phyloP scores from a whole-genome alignment of 805 yeast species.

The Pichia heedii region DNA sequence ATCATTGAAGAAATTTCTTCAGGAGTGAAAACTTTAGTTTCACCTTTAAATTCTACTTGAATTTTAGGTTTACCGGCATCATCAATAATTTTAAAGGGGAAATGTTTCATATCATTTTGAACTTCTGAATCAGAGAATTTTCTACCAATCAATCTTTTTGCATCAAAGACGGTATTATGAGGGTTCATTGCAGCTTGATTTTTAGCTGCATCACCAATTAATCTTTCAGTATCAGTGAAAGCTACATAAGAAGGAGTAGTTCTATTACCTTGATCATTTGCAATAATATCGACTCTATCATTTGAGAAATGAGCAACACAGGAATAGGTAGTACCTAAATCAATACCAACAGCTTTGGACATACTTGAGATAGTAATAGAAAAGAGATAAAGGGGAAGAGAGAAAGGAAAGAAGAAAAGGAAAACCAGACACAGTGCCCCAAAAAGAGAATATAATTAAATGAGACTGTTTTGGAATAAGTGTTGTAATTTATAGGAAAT shows the following conservation, averaged over 20 bases:
- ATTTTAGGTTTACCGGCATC: conserved; percentile 82
- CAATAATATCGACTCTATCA: conserved; percentile 90
- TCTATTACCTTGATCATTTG: conserved; percentile 98
- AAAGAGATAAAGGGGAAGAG: background rate
- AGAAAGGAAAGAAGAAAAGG: background rate
- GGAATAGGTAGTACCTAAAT: conserved; percentile 85
- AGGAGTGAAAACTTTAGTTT: conserved; percentile 82
- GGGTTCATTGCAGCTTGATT: conserved; percentile 96
- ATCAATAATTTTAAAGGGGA: conserved; percentile 82
- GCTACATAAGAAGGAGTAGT: conserved; percentile 96
- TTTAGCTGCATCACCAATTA: conserved; percentile 95
- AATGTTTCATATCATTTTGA: conserved; percentile 78
- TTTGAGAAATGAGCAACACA: conserved; percentile 93
- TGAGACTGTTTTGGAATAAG: too few relatives aligned
- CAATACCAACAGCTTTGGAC: conserved; percentile 61
- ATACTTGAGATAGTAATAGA: conserved; percentile 17
- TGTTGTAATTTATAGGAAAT: too few relatives aligned
- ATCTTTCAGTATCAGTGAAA: conserved; percentile 85
- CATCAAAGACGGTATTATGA: conserved; percentile 80
- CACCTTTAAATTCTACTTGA: conserved; percentile 91
- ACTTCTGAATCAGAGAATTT: conserved; percentile 76
- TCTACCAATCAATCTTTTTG: conserved; percentile 91
- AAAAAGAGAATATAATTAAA: too few relatives aligned
- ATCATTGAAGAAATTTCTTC: conserved; percentile 94
- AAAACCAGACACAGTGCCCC: too few relatives aligned